A percentile compares a stretch with the other conserved stretches of the same genome.
Evolutionary conservation across 1,139 yeast species (phyloP).

Genomic region (Citeromyces siamensis): DNA sequence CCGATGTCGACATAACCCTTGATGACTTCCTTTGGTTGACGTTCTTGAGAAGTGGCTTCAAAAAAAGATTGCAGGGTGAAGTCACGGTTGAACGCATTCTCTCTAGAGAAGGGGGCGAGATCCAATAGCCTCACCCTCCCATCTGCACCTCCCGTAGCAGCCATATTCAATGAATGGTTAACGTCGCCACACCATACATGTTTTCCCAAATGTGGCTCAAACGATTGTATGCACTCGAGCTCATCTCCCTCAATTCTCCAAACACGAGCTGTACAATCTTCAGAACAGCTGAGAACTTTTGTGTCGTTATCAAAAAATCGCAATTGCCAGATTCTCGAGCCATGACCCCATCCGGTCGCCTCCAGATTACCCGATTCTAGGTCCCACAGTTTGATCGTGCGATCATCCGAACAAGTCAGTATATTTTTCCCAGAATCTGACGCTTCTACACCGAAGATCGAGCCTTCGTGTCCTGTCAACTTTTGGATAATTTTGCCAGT

Average conservation of each 20-base stretch:
- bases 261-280: constrained; percentile 77
- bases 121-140: constrained; percentile 64
- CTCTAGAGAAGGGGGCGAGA: constrained; percentile 18
- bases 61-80: constrained; percentile 24
- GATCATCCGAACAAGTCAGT: constrained; percentile 85
- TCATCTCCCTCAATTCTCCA: constrained; percentile 40
- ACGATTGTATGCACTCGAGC: constrained; percentile 30
- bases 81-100: constrained; percentile 14
- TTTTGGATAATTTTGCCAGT: constrained; percentile 33
- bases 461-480: constrained; percentile 74
- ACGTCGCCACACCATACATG: constrained; percentile 81
- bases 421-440: constrained; percentile 43
- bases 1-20: constrained; percentile 44
- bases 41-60: constrained; percentile 14
- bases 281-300: constrained; percentile 57
- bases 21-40: constrained; percentile 40
- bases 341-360: constrained; percentile 93
- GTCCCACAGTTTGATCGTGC: constrained; percentile 74
- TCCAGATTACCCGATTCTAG: constrained; percentile 39
- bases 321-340: constrained; percentile 85
- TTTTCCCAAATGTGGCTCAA: constrained; percentile 70
- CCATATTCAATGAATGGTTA: constrained; percentile 28
- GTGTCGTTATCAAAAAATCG: constrained; percentile 34
- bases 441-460: constrained; percentile 71
- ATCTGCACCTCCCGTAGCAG: constrained; percentile 84